A percentile compares a stretch with the other conserved stretches of the same genome.
phyloP scores from a whole-genome alignment of 164 flowering plant species.

The Berberis vulgaris region DNA sequence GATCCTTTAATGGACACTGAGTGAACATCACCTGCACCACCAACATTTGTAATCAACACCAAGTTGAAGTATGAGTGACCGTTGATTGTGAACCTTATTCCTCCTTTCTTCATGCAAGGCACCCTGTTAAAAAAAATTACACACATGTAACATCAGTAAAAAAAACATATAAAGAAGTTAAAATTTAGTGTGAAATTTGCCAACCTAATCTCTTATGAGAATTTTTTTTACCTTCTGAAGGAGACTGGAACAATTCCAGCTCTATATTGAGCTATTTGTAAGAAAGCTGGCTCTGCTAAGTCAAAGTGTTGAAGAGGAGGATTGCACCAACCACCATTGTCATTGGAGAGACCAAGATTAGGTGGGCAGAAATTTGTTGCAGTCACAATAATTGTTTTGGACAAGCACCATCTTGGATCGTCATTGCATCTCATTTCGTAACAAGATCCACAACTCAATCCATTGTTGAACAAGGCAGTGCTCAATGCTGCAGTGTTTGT shows the following conservation, averaged over 20 bases:
- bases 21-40: conserved; percentile 66
- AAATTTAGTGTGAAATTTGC: not conserved
- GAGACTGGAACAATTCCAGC: conserved; percentile 53
- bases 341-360: conserved; percentile 27
- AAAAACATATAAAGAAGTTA: not conserved
- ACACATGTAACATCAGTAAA: not conserved
- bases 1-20: conserved; percentile 58
- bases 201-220: not conserved
- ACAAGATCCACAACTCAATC: conserved; percentile 37
- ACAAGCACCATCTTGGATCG: conserved; percentile 27
- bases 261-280: conserved; percentile 29
- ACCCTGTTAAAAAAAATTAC: conserved; percentile 28
- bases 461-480: conserved; percentile 37
- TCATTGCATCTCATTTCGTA: conserved; percentile 28
- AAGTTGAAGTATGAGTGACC: conserved; percentile 72
- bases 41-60: conserved; percentile 63
- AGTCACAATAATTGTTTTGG: conserved; percentile 28
- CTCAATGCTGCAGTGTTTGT: conserved; percentile 38
- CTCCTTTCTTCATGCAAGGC: conserved; percentile 54
- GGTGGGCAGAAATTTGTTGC: conserved; percentile 48
- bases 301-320: conserved; percentile 43
- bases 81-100: conserved; percentile 67
- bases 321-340: conserved; percentile 50
- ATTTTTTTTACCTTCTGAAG: conserved; percentile 27
- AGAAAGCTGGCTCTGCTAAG: conserved; percentile 36